These are phyloP conservation scores for Fragilariopsis cylindrus DNA, from an alignment of 108 stramenopile species.

Conservation along the genomic window DNA sequence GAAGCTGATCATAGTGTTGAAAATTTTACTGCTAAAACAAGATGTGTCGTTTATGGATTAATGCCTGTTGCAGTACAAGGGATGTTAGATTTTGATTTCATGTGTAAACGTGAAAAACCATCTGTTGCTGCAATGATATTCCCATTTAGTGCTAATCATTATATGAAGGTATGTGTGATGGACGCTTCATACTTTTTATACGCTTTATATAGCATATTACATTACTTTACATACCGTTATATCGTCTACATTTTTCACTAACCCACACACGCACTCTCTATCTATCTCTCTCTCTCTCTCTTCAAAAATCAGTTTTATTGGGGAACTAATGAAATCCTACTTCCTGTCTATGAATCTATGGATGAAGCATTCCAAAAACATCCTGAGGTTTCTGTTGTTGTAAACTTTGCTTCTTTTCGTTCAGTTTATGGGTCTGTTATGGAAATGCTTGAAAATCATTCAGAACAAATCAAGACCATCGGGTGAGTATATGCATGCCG, in stretches of 20 bases:
- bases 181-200: neutral
- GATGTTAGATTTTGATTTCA: slow-evolving; percentile 93
- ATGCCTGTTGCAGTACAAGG: slow-evolving; percentile 84
- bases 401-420: slow-evolving; percentile 92
- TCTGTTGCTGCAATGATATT: slow-evolving; percentile 85
- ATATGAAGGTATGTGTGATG: slow-evolving; percentile 47
- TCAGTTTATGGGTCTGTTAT: slow-evolving; percentile 77
- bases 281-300: neutral
- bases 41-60: slow-evolving; percentile 85
- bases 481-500: slow-evolving; percentile 29
- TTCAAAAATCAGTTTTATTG: slow-evolving; percentile 65
- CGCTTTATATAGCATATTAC: too few relatives aligned
- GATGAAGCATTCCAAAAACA: slow-evolving; percentile 76
- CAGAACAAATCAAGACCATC: slow-evolving; percentile 79
- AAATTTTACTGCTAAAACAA: slow-evolving; percentile 65
- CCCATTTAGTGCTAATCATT: slow-evolving; percentile 85
- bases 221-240: too few relatives aligned
- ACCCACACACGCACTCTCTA: neutral
- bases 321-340: slow-evolving; percentile 84
- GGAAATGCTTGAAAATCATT: slow-evolving; percentile 67
- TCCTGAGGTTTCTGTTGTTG: slow-evolving; percentile 71
- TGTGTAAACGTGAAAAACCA: slow-evolving; percentile 87
- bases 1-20: slow-evolving; percentile 59
- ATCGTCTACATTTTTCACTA: neutral
- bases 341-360: slow-evolving; percentile 81